Conservation (phyloP, 2,329 filamentous ascomycete species). For the Fusarium sororula region DNA sequence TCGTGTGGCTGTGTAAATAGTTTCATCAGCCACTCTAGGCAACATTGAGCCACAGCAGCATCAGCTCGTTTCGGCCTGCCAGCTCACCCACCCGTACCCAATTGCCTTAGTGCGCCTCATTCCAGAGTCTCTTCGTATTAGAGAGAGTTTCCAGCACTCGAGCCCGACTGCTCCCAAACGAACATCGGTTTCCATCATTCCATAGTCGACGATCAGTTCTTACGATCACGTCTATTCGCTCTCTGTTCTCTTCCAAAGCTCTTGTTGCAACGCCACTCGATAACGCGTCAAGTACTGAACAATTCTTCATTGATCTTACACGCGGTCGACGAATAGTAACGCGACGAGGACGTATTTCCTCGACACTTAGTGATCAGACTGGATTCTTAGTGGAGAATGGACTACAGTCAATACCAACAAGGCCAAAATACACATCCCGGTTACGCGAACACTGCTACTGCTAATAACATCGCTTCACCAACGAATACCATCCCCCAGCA, state of each 20-base stretch:
- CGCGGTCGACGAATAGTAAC: conserved; percentile 38
- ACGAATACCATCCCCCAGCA: conserved; percentile 75
- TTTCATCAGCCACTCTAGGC: conserved; percentile 45
- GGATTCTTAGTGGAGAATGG: conserved; percentile 66
- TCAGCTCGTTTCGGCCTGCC: conserved; percentile 66
- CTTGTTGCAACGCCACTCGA: conserved; percentile 2
- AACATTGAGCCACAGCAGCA: conserved; percentile 55
- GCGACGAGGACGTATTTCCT: conserved; percentile 41
- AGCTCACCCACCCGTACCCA: conserved; percentile 70
- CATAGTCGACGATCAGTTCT: conserved; percentile 39
- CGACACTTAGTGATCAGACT: conserved; percentile 36
- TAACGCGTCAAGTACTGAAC: conserved; percentile 18
- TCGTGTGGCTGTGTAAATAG: conserved; percentile 56
- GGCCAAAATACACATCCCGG: conserved; percentile 72
- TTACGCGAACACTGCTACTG: conserved; percentile 67
- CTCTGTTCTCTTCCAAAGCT: conserved; percentile 19
- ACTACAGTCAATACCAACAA: conserved; percentile 76
- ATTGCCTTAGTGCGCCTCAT: conserved; percentile 62
- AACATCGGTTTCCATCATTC: conserved; percentile 47
- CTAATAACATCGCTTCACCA: conserved; percentile 75
- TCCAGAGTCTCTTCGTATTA: conserved; percentile 50
- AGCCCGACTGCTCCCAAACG: conserved; percentile 57
- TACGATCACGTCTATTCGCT: conserved; percentile 39
- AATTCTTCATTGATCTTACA: conserved; percentile 16
- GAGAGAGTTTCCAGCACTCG: conserved; percentile 48